These are phyloP conservation scores for Nymphaea colorata DNA, from an alignment of 164 flowering plant genomes.

Conservation along the genomic window DNA sequence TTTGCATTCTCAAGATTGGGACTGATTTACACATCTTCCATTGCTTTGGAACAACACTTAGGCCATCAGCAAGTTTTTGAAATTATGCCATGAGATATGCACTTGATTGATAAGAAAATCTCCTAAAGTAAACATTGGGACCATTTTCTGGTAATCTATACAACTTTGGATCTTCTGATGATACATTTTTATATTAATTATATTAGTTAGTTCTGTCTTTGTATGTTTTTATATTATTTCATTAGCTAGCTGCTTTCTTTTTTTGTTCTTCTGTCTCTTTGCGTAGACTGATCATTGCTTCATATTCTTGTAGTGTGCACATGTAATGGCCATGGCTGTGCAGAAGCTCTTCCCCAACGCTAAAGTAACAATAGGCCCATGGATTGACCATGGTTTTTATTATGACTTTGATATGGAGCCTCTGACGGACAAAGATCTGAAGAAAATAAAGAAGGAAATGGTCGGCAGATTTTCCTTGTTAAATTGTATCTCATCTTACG, in stretches of 20 bases:
- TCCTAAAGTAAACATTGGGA: neutral
- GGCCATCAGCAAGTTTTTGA: neutral
- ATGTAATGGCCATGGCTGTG: slow-evolving; percentile 99
- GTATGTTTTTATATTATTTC: neutral
- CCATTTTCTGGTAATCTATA: neutral
- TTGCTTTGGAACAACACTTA: neutral
- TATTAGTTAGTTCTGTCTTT: neutral
- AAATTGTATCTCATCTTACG: neutral
- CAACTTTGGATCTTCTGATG: neutral
- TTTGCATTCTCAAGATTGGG: too few species aligned
- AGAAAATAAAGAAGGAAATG: slow-evolving; percentile 95
- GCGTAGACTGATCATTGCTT: neutral
- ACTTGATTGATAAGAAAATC: neutral
- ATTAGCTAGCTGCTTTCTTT: neutral
- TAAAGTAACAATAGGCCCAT: slow-evolving; percentile 95
- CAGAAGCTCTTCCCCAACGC: slow-evolving; percentile 86
- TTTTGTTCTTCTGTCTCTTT: neutral
- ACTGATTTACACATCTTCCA: too few species aligned
- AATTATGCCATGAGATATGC: neutral
- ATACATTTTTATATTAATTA: neutral
- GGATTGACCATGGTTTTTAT: slow-evolving; percentile 93
- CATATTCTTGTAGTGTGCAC: slow-evolving; percentile 69
- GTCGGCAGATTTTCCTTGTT: slow-evolving; percentile 21
- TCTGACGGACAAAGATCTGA: slow-evolving; percentile 76
- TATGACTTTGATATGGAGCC: slow-evolving; percentile 98